phyloP scores from a whole-genome alignment of 1,284 basidiomycete species.

The Uromyces viciae-fabae region DNA sequence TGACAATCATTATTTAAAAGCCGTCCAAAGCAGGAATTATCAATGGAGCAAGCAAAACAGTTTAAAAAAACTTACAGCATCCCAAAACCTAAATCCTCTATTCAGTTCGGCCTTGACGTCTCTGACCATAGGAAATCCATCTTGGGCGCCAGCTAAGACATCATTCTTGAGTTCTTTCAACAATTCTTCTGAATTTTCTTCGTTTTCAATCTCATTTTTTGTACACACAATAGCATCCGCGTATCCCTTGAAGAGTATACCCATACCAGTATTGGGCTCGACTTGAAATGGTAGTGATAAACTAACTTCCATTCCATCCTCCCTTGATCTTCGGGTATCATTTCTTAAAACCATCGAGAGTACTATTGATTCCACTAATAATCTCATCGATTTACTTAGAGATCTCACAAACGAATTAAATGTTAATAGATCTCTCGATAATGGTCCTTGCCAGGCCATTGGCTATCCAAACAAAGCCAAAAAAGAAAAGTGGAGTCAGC shows the following conservation, averaged over 20 bases:
- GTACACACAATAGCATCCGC: slow-evolving; percentile 51
- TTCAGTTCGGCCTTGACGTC: slow-evolving; percentile 80
- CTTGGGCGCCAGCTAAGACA: slow-evolving; percentile 66
- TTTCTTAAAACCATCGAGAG: slow-evolving; percentile 85
- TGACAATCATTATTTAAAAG: not conserved
- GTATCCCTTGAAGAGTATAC: slow-evolving; percentile 82
- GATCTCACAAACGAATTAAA: slow-evolving; percentile 96
- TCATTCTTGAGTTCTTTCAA: slow-evolving; percentile 60
- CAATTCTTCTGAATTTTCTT: slow-evolving; percentile 79
- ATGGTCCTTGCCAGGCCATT: slow-evolving; percentile 74
- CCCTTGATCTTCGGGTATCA: slow-evolving; percentile 77
- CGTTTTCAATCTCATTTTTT: slow-evolving; percentile 59
- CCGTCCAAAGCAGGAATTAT: no score
- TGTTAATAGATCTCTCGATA: slow-evolving; percentile 90
- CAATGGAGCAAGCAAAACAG: slow-evolving; percentile 46
- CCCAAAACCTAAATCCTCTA: slow-evolving; percentile 96
- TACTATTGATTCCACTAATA: slow-evolving; percentile 82
- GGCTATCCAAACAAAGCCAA: slow-evolving; percentile 54
- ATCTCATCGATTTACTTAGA: slow-evolving; percentile 80
- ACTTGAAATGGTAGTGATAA: slow-evolving; percentile 74
- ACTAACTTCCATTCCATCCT: slow-evolving; percentile 84
- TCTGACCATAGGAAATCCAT: slow-evolving; percentile 90
- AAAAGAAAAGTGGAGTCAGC: no score
- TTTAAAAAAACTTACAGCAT: slow-evolving; percentile 66
- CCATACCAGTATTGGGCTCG: slow-evolving; percentile 96